Evolutionary conservation across 495 filamentous ascomycete species (phyloP).

Genomic region (Geopyxis carbonaria): DNA sequence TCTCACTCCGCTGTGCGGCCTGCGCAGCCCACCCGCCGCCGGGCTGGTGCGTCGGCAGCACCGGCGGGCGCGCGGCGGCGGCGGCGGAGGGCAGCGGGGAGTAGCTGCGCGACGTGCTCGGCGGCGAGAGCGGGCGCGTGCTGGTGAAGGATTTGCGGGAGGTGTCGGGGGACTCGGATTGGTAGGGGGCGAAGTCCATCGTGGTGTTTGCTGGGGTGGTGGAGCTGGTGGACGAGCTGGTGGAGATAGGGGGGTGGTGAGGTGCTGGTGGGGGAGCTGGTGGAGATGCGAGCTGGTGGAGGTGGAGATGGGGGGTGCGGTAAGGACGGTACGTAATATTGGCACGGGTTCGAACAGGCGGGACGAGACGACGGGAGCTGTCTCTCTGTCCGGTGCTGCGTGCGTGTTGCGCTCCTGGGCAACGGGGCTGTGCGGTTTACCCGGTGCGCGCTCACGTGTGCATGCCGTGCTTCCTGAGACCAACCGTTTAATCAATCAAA

Average conservation of each 20-base stretch:
- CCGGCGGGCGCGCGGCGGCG: constrained; percentile 26
- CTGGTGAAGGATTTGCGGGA: constrained; percentile 46
- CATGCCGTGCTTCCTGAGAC: too few species aligned
- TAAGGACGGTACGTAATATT: too few species aligned
- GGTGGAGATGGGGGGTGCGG: neutral
- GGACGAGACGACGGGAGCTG: too few species aligned
- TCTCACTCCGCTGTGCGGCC: too few species aligned
- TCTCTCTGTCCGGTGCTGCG: too few species aligned
- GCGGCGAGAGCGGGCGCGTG: constrained; percentile 53
- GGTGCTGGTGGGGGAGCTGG: neutral
- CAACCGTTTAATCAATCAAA: too few species aligned
- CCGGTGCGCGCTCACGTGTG: too few species aligned
- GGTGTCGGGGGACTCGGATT: constrained; percentile 32
- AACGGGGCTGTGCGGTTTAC: too few species aligned
- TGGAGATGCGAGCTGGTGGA: constrained; percentile 1
- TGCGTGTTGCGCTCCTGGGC: too few species aligned
- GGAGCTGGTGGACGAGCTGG: neutral
- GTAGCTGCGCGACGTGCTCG: constrained; percentile 30
- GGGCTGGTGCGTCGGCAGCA: constrained; percentile 26
- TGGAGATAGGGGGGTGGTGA: neutral
- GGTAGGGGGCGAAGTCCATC: constrained; percentile 96
- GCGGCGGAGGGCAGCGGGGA: constrained; percentile 27
- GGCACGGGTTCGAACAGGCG: too few species aligned
- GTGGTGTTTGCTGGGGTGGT: constrained; percentile 6
- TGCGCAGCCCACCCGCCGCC: constrained; percentile 26